Conservation (phyloP, 75 land plant genomes). For the Pseudotsuga menziesii region DNA sequence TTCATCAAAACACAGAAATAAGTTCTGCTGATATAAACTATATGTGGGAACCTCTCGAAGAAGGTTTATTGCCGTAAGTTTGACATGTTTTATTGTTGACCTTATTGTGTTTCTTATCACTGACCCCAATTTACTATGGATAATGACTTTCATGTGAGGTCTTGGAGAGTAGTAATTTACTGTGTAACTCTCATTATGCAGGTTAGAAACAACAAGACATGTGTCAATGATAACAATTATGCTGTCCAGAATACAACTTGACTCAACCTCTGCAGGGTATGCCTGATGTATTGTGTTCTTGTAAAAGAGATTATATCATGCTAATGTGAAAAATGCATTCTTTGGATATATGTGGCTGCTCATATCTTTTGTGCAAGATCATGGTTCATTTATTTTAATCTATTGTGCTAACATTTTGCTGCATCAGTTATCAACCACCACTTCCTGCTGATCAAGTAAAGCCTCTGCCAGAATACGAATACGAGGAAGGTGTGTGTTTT, state of each 20-base stretch:
- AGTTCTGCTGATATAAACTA: conserved; percentile 46
- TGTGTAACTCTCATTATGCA: conserved; percentile 7
- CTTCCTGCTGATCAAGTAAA: conserved; percentile 36
- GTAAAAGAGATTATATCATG: not conserved
- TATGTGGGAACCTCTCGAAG: conserved; percentile 49
- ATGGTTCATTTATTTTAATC: not conserved
- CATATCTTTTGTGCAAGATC: not conserved
- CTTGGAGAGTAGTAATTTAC: not conserved
- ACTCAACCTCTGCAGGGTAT: conserved; percentile 58
- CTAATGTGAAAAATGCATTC: not conserved
- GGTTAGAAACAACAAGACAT: conserved; percentile 66
- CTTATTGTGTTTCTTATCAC: not conserved
- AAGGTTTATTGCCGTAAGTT: conserved; percentile 53
- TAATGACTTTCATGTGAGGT: not conserved
- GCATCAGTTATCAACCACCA: conserved; percentile 39
- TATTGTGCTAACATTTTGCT: not conserved
- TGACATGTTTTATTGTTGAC: not conserved
- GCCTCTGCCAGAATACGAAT: conserved; percentile 22
- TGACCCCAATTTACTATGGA: not conserved
- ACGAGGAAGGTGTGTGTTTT: conserved; percentile 28
- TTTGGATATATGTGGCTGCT: not conserved
- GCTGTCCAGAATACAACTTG: conserved; percentile 64
- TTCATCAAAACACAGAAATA: conserved; percentile 45
- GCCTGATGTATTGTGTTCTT: not conserved
- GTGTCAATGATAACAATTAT: conserved; percentile 80